Evolutionary conservation across 2,329 filamentous ascomycete species (phyloP).

Genomic region (Neofusicoccum cordaticola): DNA sequence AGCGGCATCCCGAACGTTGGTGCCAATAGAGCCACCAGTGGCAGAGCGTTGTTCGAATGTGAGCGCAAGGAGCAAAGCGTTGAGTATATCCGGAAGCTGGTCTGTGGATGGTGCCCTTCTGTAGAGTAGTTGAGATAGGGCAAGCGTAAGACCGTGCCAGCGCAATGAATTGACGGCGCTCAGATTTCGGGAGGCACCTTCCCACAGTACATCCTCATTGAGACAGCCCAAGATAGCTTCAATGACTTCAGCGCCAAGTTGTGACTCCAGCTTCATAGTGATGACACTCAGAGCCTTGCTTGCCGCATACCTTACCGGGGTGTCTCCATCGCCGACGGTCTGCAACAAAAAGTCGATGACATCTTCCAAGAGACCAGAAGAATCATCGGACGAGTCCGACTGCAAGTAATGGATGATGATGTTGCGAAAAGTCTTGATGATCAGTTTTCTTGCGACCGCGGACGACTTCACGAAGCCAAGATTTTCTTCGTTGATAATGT

Average conservation of each 20-base stretch:
- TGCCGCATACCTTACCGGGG: conserved; percentile 82
- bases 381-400: conserved; percentile 31
- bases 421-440: conserved; percentile 81
- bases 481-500: conserved; percentile 54
- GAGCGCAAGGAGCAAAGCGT: conserved; percentile 73
- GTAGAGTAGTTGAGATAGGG: conserved; percentile 82
- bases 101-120: conserved; percentile 71
- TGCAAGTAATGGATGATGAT: conserved; percentile 65
- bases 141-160: conserved; percentile 92
- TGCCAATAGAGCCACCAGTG: conserved; percentile 79
- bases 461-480: conserved; percentile 63
- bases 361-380: conserved; percentile 60
- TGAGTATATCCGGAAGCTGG: conserved; percentile 70
- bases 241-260: conserved; percentile 83
- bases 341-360: conserved; percentile 80
- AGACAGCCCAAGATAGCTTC: conserved; percentile 75
- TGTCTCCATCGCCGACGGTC: conserved; percentile 79
- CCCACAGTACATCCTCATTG: conserved; percentile 60
- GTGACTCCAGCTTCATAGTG: conserved; percentile 71
- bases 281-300: conserved; percentile 91
- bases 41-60: conserved; percentile 85
- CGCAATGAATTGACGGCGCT: conserved; percentile 74
- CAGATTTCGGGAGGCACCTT: conserved; percentile 58
- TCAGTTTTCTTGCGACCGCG: conserved; percentile 74
- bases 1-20: conserved; percentile 89